Percentiles rank a stretch among this genome's conserved stretches.
These are phyloP conservation scores for Teunomyces cretensis DNA, from an alignment of 805 yeast species.

Conservation along the genomic window DNA sequence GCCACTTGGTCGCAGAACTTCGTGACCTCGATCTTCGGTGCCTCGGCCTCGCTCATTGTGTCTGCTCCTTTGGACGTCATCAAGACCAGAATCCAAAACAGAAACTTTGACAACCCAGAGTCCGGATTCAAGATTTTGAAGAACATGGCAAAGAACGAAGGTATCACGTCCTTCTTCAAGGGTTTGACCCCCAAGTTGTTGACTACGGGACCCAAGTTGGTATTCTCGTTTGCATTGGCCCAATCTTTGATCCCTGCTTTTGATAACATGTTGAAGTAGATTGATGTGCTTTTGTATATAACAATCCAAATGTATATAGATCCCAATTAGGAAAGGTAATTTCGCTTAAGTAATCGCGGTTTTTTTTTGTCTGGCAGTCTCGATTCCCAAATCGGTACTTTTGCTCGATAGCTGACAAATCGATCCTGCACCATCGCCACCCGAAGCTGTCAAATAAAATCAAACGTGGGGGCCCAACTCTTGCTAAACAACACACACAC, in stretches of 20 bases:
- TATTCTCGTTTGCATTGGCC: constrained; percentile 96
- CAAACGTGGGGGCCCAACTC: neutral
- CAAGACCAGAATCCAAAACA: constrained; percentile 97
- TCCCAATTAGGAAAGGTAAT: constrained; percentile 1
- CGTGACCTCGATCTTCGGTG: constrained; percentile 92
- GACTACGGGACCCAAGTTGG: constrained; percentile 98
- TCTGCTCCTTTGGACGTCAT: constrained; percentile 98
- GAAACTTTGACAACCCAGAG: constrained; percentile 93
- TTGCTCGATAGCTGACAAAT: neutral
- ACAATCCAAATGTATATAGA: neutral
- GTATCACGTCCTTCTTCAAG: constrained; percentile 86
- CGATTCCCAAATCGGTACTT: too few species aligned
- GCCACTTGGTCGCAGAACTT: constrained; percentile 97
- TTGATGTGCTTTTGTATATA: neutral
- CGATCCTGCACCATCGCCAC: neutral
- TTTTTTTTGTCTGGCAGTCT: neutral
- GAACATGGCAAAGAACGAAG: constrained; percentile 92
- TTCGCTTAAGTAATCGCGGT: neutral
- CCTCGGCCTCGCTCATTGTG: constrained; percentile 93
- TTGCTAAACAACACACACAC: neutral
- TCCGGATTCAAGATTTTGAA: constrained; percentile 89
- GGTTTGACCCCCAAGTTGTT: constrained; percentile 94
- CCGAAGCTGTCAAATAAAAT: neutral
- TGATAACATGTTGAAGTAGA: constrained; percentile 60
- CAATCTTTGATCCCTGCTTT: constrained; percentile 96